Evolutionary conservation across 2,329 filamentous ascomycete species (phyloP).

Genomic region (Thelonectria blattea): DNA sequence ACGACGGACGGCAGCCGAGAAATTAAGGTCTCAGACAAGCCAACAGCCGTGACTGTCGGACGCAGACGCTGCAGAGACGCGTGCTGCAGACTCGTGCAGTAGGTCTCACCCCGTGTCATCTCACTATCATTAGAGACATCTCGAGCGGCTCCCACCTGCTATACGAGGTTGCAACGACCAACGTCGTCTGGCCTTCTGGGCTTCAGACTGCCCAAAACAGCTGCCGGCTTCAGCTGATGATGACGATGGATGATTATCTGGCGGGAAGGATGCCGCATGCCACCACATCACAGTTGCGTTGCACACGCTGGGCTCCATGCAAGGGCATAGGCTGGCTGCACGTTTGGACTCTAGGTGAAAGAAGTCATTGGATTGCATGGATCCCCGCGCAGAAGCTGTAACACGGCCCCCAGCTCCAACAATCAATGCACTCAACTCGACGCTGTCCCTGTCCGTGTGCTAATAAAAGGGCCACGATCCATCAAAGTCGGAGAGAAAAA

Average conservation of each 20-base stretch:
- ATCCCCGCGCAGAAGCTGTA: background rate
- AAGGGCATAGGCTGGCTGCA: background rate
- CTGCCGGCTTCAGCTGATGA: background rate
- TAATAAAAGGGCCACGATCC: conserved; percentile 14
- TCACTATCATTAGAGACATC: background rate
- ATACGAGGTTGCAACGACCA: background rate
- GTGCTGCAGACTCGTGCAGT: conserved; percentile 3
- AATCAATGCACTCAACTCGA: conserved; percentile 12
- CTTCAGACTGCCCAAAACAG: background rate
- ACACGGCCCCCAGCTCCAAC: background rate
- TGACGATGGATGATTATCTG: background rate
- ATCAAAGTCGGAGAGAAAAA: background rate
- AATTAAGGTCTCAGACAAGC: conserved; percentile 6
- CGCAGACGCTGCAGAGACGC: background rate
- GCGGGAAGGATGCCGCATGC: background rate
- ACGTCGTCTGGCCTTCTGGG: too few relatives aligned
- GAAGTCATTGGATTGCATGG: background rate
- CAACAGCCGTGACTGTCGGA: background rate
- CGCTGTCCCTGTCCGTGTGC: conserved; percentile 8
- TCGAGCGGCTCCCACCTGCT: background rate
- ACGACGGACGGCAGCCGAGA: background rate
- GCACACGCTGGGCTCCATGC: too few relatives aligned
- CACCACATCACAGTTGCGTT: background rate
- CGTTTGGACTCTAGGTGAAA: background rate
- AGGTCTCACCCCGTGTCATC: conserved; percentile 10